Evolutionary conservation across 495 filamentous ascomycete genomes (phyloP).

Genomic region (Paragyromitra xinjiangensis): DNA sequence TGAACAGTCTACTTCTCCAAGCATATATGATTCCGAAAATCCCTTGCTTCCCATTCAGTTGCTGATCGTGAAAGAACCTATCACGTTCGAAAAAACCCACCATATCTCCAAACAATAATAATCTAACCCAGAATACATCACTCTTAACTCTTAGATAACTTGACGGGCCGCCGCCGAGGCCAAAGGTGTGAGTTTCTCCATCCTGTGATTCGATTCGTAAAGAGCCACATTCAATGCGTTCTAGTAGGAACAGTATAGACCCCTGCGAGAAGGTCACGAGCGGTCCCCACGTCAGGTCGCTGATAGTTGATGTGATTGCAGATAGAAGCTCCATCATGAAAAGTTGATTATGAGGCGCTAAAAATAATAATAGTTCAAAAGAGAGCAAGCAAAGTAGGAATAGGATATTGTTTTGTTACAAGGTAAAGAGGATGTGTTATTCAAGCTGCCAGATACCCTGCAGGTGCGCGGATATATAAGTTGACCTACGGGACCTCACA

Average conservation of each 20-base stretch:
- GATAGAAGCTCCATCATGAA: conserved; percentile 9
- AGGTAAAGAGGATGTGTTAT: not conserved
- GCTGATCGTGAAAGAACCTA: not conserved
- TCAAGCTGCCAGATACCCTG: not conserved
- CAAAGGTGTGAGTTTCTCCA: conserved; percentile 55
- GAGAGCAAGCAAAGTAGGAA: not conserved
- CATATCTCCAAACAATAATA: conserved; percentile 74
- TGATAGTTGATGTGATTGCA: conserved; percentile 20
- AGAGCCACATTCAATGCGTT: conserved; percentile 60
- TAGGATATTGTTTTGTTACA: not conserved
- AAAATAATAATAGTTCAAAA: not conserved
- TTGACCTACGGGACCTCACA: not conserved
- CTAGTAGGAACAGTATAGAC: conserved; percentile 59
- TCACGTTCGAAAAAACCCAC: conserved; percentile 5
- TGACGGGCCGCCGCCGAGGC: conserved; percentile 51
- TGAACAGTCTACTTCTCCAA: conserved; percentile 70
- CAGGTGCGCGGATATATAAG: not conserved
- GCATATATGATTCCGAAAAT: conserved; percentile 77
- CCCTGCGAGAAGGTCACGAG: conserved; percentile 60
- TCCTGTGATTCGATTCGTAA: conserved; percentile 60
- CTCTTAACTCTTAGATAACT: conserved; percentile 65
- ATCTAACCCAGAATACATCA: conserved; percentile 72
- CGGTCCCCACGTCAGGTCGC: conserved; percentile 61
- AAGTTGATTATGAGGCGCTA: not conserved
- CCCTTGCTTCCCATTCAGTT: conserved; percentile 59